Evolutionary conservation across 140 eudicot species (phyloP).

Genomic region (Bidens hawaiensis): DNA sequence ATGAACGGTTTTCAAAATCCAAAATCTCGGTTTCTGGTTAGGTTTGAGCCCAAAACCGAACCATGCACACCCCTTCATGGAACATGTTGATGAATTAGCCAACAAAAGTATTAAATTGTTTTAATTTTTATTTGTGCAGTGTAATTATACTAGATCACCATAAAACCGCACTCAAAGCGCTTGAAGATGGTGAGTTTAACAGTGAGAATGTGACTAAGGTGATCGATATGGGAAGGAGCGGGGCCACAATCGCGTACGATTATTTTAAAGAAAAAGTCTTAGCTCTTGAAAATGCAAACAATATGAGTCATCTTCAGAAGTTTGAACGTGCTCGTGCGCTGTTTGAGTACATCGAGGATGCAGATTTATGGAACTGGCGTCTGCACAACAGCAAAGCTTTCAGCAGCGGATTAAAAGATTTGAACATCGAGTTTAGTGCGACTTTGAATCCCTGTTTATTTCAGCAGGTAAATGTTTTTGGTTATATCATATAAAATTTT

Average conservation of each 20-base stretch:
- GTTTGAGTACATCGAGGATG: conserved; percentile 76
- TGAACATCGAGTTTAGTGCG: conserved; percentile 47
- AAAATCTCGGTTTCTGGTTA: no score
- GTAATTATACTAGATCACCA: no score
- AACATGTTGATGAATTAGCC: background rate
- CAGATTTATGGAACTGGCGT: conserved; percentile 79
- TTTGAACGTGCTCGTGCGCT: conserved; percentile 42
- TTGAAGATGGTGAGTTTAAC: conserved; percentile 31
- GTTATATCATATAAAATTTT: background rate
- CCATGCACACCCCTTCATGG: no score
- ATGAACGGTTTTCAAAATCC: no score
- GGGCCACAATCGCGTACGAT: conserved; percentile 83
- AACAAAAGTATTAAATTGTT: no score
- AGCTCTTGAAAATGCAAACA: conserved; percentile 16
- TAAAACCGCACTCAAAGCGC: conserved; percentile 70
- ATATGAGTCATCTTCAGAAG: conserved; percentile 12
- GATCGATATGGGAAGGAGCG: conserved; percentile 83
- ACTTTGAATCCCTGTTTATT: conserved; percentile 53
- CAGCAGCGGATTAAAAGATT: conserved; percentile 77
- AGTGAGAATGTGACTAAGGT: conserved; percentile 54
- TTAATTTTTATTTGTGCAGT: conserved; percentile 24
- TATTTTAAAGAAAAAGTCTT: conserved; percentile 62
- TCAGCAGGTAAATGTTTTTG: conserved; percentile 50
- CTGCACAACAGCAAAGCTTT: conserved; percentile 75
- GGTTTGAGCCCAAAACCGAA: no score